These are phyloP conservation scores for Phylloporus rhodoxanthus DNA, from an alignment of 768 basidiomycete species.

Conservation along the genomic window DNA sequence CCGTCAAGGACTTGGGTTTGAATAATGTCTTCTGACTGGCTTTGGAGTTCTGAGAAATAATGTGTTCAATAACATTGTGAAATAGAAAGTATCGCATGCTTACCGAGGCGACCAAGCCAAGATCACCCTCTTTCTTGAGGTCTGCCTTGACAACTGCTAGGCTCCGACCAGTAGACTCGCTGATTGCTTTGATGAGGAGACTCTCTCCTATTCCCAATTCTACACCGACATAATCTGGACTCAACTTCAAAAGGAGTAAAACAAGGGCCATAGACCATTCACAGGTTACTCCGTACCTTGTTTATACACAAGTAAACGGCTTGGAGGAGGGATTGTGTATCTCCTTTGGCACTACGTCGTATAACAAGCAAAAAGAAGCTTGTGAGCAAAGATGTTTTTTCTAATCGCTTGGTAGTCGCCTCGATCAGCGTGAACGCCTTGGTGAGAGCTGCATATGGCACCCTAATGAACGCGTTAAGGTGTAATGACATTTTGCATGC, in stretches of 20 bases:
- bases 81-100: conserved; percentile 15
- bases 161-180: conserved; percentile 90
- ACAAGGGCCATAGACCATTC: neutral
- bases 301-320: conserved; percentile 96
- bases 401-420: conserved; percentile 89
- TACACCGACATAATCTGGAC: conserved; percentile 91
- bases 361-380: conserved; percentile 87
- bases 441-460: conserved; percentile 91
- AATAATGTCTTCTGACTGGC: conserved; percentile 90
- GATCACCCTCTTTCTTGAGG: conserved; percentile 89
- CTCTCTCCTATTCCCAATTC: conserved; percentile 97
- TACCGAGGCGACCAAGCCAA: conserved; percentile 96
- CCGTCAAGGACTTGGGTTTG: conserved; percentile 86
- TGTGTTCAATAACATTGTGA: neutral
- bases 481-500: neutral
- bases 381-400: conserved; percentile 86
- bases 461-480: conserved; percentile 39
- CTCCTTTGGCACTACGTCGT: conserved; percentile 70
- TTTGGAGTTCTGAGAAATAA: conserved; percentile 71
- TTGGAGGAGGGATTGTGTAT: conserved; percentile 72
- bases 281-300: conserved; percentile 47
- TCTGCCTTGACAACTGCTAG: conserved; percentile 79
- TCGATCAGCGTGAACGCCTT: conserved; percentile 87
- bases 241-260: conserved; percentile 47
- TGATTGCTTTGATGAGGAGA: conserved; percentile 90